Conservation (phyloP, 805 yeast genomes). For the Ascoidea rubescens region DNA sequence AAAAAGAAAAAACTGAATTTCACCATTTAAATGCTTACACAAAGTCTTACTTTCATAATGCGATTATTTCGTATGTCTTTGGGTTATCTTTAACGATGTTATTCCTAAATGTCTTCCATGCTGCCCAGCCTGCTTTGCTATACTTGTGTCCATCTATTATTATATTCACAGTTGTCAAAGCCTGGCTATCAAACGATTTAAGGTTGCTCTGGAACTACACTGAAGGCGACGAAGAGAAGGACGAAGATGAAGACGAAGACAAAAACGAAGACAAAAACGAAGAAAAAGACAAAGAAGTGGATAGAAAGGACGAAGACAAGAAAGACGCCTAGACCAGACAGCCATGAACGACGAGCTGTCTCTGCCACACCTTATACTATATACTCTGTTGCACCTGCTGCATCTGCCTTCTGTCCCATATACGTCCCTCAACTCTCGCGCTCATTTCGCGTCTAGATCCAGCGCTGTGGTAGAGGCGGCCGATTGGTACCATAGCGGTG, state of each 20-base stretch:
- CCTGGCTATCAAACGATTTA: slow-evolving; percentile 28
- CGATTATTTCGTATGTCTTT: slow-evolving; percentile 32
- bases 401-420: too few species aligned
- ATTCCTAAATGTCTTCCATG: slow-evolving; percentile 23
- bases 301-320: slow-evolving; percentile 10
- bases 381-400: too few species aligned
- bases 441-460: too few species aligned
- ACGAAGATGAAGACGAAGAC: slow-evolving; percentile 14
- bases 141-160: slow-evolving; percentile 41
- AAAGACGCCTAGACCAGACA: background rate
- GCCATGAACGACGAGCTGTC: too few species aligned
- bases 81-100: slow-evolving; percentile 30
- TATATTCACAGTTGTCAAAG: slow-evolving; percentile 20
- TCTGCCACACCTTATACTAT: too few species aligned
- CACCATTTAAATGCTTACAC: slow-evolving; percentile 25
- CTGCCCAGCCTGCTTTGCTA: slow-evolving; percentile 56
- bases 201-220: slow-evolving; percentile 23
- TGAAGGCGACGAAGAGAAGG: slow-evolving; percentile 14
- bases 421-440: too few species aligned
- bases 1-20: slow-evolving; percentile 19
- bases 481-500: too few species aligned
- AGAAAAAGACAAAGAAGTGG: slow-evolving; percentile 4
- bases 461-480: too few species aligned
- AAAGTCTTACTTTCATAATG: slow-evolving; percentile 31
- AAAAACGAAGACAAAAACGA: slow-evolving; percentile 4